These are phyloP conservation scores for Fusarium redolens DNA, from an alignment of 2,329 filamentous ascomycete genomes.

Conservation along the genomic window DNA sequence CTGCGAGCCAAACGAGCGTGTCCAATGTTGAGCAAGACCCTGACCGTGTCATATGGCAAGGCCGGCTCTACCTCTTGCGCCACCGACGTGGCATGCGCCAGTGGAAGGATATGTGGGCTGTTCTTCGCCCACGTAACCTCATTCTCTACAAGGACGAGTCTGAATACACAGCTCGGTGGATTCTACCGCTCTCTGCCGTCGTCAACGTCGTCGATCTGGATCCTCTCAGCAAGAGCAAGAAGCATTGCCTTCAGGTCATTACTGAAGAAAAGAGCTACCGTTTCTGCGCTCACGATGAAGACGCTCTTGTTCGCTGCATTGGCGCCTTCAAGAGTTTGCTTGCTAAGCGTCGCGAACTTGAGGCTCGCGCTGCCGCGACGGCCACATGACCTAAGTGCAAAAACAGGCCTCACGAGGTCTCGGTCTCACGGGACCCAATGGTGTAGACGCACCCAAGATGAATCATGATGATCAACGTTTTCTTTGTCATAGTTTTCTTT, in stretches of 20 bases:
- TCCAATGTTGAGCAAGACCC: constrained; percentile 69
- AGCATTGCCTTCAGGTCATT: constrained; percentile 90
- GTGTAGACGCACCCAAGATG: constrained; percentile 28
- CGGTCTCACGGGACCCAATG: constrained; percentile 4
- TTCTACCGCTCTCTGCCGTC: constrained; percentile 81
- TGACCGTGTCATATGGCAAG: constrained; percentile 93
- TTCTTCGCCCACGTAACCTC: constrained; percentile 85
- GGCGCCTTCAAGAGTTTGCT: constrained; percentile 91
- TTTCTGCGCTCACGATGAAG: constrained; percentile 83
- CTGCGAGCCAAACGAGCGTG: constrained; percentile 72
- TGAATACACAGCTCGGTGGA: constrained; percentile 88
- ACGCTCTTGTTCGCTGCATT: constrained; percentile 83
- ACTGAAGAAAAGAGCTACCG: constrained; percentile 88
- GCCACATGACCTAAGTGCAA: constrained; percentile 20
- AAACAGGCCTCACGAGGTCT: not conserved
- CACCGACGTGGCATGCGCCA: constrained; percentile 85
- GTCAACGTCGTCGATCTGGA: constrained; percentile 95
- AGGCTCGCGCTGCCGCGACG: constrained; percentile 57
- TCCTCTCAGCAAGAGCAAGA: constrained; percentile 84
- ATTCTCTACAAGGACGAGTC: constrained; percentile 93
- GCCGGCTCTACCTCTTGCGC: constrained; percentile 86
- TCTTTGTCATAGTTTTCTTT: constrained; percentile 27
- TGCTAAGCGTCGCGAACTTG: constrained; percentile 73
- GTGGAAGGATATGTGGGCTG: constrained; percentile 96
- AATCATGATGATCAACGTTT: constrained; percentile 42